These are phyloP conservation scores for Xylariomycetidae sp. DNA, from an alignment of 2,329 filamentous ascomycete species.

Conservation along the genomic window DNA sequence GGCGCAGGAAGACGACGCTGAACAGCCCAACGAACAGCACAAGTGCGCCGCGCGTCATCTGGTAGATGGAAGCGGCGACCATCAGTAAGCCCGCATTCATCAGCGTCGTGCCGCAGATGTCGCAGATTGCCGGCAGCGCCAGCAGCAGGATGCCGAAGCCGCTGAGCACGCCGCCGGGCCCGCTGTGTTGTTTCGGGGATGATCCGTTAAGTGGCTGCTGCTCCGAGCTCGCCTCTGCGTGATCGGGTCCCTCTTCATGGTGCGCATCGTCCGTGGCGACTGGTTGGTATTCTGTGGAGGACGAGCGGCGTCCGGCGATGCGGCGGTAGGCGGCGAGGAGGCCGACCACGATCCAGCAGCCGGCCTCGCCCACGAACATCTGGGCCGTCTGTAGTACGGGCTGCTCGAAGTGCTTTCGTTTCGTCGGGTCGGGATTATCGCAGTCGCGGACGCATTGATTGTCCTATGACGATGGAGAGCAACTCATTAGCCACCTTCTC, in stretches of 20 bases:
- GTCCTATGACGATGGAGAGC: slow-evolving; percentile 49
- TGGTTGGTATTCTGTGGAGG: slow-evolving; percentile 53
- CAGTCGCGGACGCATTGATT: slow-evolving; percentile 96
- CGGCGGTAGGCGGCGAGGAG: slow-evolving; percentile 60
- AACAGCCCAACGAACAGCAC: slow-evolving; percentile 95
- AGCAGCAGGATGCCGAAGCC: slow-evolving; percentile 71
- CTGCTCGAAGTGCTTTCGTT: slow-evolving; percentile 77
- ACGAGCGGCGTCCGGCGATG: slow-evolving; percentile 36
- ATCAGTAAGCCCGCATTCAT: slow-evolving; percentile 96
- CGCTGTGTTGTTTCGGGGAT: neutral
- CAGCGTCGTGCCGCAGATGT: slow-evolving; percentile 89
- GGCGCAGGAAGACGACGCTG: slow-evolving; percentile 82
- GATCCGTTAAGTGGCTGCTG: slow-evolving; percentile 36
- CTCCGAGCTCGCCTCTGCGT: slow-evolving; percentile 40
- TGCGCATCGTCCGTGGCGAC: slow-evolving; percentile 44
- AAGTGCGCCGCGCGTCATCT: slow-evolving; percentile 94
- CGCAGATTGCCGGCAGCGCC: slow-evolving; percentile 81
- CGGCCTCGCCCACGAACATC: slow-evolving; percentile 97
- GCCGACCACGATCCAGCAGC: slow-evolving; percentile 88
- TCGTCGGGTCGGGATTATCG: slow-evolving; percentile 58
- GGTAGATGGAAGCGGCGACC: slow-evolving; percentile 93
- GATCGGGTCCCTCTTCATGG: slow-evolving; percentile 38
- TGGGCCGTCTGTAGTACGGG: slow-evolving; percentile 94
- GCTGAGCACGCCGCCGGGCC: slow-evolving; percentile 53
- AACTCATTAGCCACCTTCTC: slow-evolving; percentile 4